Percentiles rank a stretch among this genome's conserved stretches.
Conservation (phyloP, 345 rosid genomes). For the Firmiana major region DNA sequence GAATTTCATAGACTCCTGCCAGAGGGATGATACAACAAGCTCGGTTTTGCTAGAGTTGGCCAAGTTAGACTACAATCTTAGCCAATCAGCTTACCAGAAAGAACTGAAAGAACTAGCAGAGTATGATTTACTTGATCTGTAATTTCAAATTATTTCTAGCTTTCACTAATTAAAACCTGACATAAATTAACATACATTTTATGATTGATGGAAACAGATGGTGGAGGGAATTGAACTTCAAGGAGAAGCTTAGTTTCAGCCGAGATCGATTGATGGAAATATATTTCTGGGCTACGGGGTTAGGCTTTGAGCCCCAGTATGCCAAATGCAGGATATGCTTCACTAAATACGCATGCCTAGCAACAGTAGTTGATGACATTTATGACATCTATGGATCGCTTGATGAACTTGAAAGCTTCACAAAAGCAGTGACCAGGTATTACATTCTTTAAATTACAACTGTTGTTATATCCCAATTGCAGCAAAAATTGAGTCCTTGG, state of each 20-base stretch:
- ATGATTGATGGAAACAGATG: constrained; percentile 9
- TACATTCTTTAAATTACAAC: background rate
- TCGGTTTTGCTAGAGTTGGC: constrained; percentile 3
- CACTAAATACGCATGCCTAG: constrained; percentile 30
- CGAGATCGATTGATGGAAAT: constrained; percentile 46
- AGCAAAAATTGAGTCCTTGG: background rate
- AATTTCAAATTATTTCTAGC: background rate
- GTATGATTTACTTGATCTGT: background rate
- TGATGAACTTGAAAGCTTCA: constrained; percentile 42
- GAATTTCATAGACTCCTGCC: background rate
- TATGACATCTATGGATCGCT: constrained; percentile 40
- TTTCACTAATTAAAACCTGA: background rate
- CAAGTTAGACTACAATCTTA: constrained; percentile 9
- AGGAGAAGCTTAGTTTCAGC: constrained; percentile 31
- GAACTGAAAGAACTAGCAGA: constrained; percentile 4
- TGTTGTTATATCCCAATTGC: background rate
- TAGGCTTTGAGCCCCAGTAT: constrained; percentile 25
- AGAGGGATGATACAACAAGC: background rate
- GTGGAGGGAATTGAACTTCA: constrained; percentile 34
- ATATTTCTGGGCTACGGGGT: constrained; percentile 38
- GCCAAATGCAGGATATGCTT: constrained; percentile 25
- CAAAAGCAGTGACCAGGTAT: constrained; percentile 32
- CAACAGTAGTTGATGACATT: constrained; percentile 38
- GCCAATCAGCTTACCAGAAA: constrained; percentile 7
- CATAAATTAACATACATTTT: background rate